Base-by-base conservation (phyloP, 2,329 filamentous ascomycete genomes). In the Pyrenophora teres region DNA sequence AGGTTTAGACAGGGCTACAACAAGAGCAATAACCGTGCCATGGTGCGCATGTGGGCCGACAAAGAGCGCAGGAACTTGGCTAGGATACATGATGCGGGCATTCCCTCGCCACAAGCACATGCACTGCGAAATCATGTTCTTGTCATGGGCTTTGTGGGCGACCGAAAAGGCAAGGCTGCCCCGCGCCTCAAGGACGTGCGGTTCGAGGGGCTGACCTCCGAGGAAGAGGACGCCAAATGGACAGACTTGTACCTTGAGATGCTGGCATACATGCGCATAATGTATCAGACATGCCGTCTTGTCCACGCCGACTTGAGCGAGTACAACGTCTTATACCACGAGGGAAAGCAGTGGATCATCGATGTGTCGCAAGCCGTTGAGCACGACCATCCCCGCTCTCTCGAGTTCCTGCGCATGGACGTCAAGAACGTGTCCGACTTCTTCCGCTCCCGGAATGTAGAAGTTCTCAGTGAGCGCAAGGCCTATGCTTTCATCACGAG, bases 31-130 rank as follows among this genome's bases (percentile, higher is more conserved):
- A 96, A 92, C 77, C 85, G 92, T 41, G 92, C 93, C 62, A 97
- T 97, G 93, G 93, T 99, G 62, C 96, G 96, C 75, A 81, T 97
- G 19, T 99, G 94, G 94, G 95, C 95, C 0, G 93, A 99, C 77
- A 99, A 99, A 77, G 94, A 99, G 77, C 96, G 95, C 78, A 85
- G 94, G 36, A 99, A 99, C 75, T 76, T 99, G 67, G 87, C 91
- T 62, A 83, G 94, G 49, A 87, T 99, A 56, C 80, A 95, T 73
- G 79, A 85, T 5, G 88, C 92, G 6, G 90, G 89, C 6, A 96
- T 99, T 47, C 89, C 92, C 5, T 96, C 89, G 62, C 94, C 94
- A 0, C 90, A 96, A 70, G 92, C 94, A 3, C 80, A 97, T 54
- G 87, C 88, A 64, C 85, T 99, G 42, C 92, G 93, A 68, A 83